Evolutionary conservation across 1,139 yeast species (phyloP).

Genomic region (Kodamaea ohmeri): DNA sequence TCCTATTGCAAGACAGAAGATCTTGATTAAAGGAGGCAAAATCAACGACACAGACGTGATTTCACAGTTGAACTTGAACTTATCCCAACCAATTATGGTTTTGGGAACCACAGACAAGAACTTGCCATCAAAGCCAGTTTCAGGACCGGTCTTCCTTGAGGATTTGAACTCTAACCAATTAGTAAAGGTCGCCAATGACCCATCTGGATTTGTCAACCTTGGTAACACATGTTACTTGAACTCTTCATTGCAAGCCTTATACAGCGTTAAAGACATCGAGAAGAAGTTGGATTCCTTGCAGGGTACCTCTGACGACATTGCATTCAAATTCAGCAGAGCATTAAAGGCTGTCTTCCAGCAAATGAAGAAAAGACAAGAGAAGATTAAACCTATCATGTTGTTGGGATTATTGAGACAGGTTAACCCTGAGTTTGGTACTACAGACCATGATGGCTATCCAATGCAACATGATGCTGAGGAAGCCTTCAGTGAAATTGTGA

Average conservation of each 20-base stretch:
- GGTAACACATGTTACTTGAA: slow-evolving; percentile 97
- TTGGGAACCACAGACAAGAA: slow-evolving; percentile 84
- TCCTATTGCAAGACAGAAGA: slow-evolving; percentile 85
- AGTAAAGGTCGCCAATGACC: slow-evolving; percentile 45
- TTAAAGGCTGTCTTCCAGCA: slow-evolving; percentile 45
- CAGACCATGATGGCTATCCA: slow-evolving; percentile 62
- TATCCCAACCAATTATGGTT: slow-evolving; percentile 75
- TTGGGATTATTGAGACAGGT: slow-evolving; percentile 59
- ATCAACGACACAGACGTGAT: slow-evolving; percentile 64
- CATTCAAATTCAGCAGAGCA: slow-evolving; percentile 29
- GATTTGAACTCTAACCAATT: slow-evolving; percentile 55
- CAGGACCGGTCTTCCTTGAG: slow-evolving; percentile 61
- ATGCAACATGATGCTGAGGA: slow-evolving; percentile 99
- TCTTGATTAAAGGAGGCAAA: slow-evolving; percentile 86
- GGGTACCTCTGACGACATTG: slow-evolving; percentile 52
- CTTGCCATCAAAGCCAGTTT: slow-evolving; percentile 57
- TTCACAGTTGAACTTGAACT: slow-evolving; percentile 52
- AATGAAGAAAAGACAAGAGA: slow-evolving; percentile 47
- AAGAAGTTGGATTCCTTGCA: slow-evolving; percentile 33
- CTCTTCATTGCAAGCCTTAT: slow-evolving; percentile 80
- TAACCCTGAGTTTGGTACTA: slow-evolving; percentile 89
- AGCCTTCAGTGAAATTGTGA: slow-evolving; percentile 77
- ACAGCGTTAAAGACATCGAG: slow-evolving; percentile 60
- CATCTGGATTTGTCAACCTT: slow-evolving; percentile 80
- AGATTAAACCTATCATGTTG: slow-evolving; percentile 52